Percentiles rank a stretch among this genome's conserved stretches.
These are phyloP conservation scores for Boeremia exigua DNA, from an alignment of 2,329 filamentous ascomycete species.

Conservation along the genomic window DNA sequence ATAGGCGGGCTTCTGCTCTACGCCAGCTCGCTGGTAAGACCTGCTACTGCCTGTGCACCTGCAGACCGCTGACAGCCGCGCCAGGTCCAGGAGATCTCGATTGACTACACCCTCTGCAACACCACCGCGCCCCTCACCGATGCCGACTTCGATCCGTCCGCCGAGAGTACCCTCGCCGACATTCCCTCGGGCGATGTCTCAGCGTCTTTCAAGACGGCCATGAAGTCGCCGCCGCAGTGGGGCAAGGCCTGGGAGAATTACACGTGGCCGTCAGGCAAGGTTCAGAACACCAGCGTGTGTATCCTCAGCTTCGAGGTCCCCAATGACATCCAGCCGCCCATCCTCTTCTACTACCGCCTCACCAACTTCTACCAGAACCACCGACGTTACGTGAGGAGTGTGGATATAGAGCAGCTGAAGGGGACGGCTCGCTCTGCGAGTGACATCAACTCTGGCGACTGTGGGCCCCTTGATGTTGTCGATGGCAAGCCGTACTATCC, in stretches of 20 bases:
- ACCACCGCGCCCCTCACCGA: slow-evolving; percentile 58
- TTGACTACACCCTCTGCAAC: slow-evolving; percentile 87
- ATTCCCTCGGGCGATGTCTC: slow-evolving; percentile 67
- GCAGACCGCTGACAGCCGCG: slow-evolving; percentile 20
- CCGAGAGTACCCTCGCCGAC: slow-evolving; percentile 44
- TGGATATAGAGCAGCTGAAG: slow-evolving; percentile 82
- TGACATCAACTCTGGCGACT: slow-evolving; percentile 72
- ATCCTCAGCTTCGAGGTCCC: slow-evolving; percentile 79
- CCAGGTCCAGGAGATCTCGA: slow-evolving; percentile 85
- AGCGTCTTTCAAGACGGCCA: slow-evolving; percentile 72
- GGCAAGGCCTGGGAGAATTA: slow-evolving; percentile 46
- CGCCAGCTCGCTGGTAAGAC: slow-evolving; percentile 77
- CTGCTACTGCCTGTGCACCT: slow-evolving; percentile 19
- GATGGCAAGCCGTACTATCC: slow-evolving; percentile 79
- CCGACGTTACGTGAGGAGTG: slow-evolving; percentile 90
- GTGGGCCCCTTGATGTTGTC: slow-evolving; percentile 69
- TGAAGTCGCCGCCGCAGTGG: slow-evolving; percentile 43
- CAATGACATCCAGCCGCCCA: slow-evolving; percentile 77
- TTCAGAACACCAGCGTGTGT: slow-evolving; percentile 62
- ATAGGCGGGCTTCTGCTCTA: slow-evolving; percentile 87
- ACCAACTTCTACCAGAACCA: slow-evolving; percentile 99
- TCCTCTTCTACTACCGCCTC: slow-evolving; percentile 92
- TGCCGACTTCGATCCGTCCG: slow-evolving; percentile 21
- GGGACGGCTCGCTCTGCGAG: slow-evolving; percentile 67
- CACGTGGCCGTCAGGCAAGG: slow-evolving; percentile 31